Conservation (phyloP, 1,284 basidiomycete genomes). For the Mycena citricolor region DNA sequence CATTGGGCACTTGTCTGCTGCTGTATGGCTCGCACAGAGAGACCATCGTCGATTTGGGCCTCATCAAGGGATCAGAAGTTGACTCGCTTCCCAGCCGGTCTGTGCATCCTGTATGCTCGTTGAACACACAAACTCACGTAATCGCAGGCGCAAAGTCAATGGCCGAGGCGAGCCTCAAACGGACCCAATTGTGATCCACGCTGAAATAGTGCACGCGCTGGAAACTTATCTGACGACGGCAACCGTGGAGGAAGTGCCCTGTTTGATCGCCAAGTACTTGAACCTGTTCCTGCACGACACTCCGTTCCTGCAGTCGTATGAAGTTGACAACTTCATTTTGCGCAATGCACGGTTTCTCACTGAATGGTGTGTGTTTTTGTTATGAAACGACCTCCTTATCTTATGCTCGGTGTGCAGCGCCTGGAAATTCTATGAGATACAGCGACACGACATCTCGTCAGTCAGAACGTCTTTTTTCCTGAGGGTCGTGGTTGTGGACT, state of each 20-base stretch:
- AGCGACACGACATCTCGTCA: slow-evolving; percentile 48
- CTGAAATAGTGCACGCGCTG: slow-evolving; percentile 51
- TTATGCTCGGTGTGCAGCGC: slow-evolving; percentile 40
- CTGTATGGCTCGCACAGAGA: slow-evolving; percentile 63
- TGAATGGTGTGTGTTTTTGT: slow-evolving; percentile 45
- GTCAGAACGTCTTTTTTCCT: slow-evolving; percentile 56
- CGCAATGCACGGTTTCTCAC: slow-evolving; percentile 56
- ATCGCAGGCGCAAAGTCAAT: slow-evolving; percentile 49
- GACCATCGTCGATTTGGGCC: slow-evolving; percentile 39
- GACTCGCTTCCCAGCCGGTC: slow-evolving; percentile 55
- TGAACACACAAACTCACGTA: slow-evolving; percentile 6
- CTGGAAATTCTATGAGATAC: slow-evolving; percentile 66
- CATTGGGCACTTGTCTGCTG: slow-evolving; percentile 57
- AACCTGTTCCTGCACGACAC: slow-evolving; percentile 57
- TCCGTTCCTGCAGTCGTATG: slow-evolving; percentile 57
- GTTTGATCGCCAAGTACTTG: slow-evolving; percentile 63
- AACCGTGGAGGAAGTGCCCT: slow-evolving; percentile 47
- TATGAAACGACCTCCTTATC: not conserved
- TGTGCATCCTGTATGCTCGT: slow-evolving; percentile 15
- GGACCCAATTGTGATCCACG: slow-evolving; percentile 60
- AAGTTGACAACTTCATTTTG: slow-evolving; percentile 69
- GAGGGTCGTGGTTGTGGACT: slow-evolving; percentile 60
- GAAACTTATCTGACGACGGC: slow-evolving; percentile 50
- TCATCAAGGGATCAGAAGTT: slow-evolving; percentile 50
- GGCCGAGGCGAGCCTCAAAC: slow-evolving; percentile 40